Conservation (phyloP, 139 green algal genomes). For the Picochlorum sp. region DNA sequence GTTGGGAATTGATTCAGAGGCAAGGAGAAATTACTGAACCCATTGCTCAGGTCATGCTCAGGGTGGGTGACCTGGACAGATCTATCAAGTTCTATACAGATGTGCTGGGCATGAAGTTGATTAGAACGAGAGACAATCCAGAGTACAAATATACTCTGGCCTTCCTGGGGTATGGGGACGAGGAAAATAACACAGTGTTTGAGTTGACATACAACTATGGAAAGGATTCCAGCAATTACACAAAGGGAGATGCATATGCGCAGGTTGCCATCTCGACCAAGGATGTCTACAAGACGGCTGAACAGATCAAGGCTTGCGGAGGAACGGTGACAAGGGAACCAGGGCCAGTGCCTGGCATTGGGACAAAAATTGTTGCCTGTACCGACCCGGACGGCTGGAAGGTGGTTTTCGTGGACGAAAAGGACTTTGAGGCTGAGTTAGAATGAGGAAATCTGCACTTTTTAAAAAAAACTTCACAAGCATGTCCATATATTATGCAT, state of each 20-base stretch:
- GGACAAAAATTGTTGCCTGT: slow-evolving; percentile 59
- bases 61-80: slow-evolving; percentile 71
- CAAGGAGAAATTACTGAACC: slow-evolving; percentile 53
- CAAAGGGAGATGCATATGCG: slow-evolving; percentile 72
- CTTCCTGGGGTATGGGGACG: slow-evolving; percentile 64
- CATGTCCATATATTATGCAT: background rate
- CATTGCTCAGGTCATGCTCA: slow-evolving; percentile 84
- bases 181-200: slow-evolving; percentile 63
- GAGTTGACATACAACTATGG: slow-evolving; percentile 92
- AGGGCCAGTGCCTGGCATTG: slow-evolving; percentile 42
- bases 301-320: slow-evolving; percentile 58
- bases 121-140: slow-evolving; percentile 62
- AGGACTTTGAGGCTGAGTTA: slow-evolving; percentile 57
- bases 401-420: slow-evolving; percentile 61
- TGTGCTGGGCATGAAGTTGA: slow-evolving; percentile 63
- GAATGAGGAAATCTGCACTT: slow-evolving; percentile 4
- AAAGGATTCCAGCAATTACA: slow-evolving; percentile 38
- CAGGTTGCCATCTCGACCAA: slow-evolving; percentile 56
- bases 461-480: background rate
- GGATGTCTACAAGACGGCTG: slow-evolving; percentile 81
- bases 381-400: slow-evolving; percentile 58
- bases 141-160: slow-evolving; percentile 66
- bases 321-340: slow-evolving; percentile 43
- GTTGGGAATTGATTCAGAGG: slow-evolving; percentile 76
- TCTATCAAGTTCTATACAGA: slow-evolving; percentile 80